These are phyloP conservation scores for Moniliophthora roreri DNA, from an alignment of 1,284 basidiomycete species.

Conservation along the genomic window DNA sequence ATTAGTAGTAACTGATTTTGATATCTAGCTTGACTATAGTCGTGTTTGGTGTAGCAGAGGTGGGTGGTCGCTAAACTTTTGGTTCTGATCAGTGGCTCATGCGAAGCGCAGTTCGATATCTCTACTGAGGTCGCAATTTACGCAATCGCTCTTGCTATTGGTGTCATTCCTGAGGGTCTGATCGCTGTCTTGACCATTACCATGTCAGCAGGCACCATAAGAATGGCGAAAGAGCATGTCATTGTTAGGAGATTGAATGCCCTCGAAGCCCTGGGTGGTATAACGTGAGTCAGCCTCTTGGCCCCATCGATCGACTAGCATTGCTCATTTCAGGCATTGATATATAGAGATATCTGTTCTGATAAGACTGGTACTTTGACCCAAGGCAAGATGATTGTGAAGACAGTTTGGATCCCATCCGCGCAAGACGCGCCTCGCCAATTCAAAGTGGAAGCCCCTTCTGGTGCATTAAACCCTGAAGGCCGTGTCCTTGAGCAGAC, in stretches of 20 bases:
- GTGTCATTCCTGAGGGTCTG: slow-evolving; percentile 43
- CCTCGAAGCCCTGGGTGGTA: slow-evolving; percentile 60
- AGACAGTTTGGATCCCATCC: slow-evolving; percentile 53
- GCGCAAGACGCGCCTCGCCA: slow-evolving; percentile 24
- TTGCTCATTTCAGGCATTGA: not conserved
- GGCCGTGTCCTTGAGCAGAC: slow-evolving; percentile 2
- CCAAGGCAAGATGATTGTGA: slow-evolving; percentile 50
- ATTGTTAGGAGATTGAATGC: slow-evolving; percentile 55
- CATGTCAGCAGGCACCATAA: slow-evolving; percentile 50
- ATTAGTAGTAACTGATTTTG: not conserved
- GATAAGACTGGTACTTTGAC: slow-evolving; percentile 70
- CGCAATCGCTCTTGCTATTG: slow-evolving; percentile 41
- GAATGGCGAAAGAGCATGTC: slow-evolving; percentile 50
- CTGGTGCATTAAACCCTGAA: slow-evolving; percentile 31
- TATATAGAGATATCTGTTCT: slow-evolving; percentile 51
- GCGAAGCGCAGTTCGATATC: slow-evolving; percentile 33
- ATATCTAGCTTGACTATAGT: slow-evolving; percentile 39
- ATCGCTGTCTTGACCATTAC: slow-evolving; percentile 43
- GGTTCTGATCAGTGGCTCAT: not conserved
- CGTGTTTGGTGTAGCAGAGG: slow-evolving; percentile 50
- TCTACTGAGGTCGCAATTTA: slow-evolving; percentile 46
- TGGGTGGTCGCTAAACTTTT: not conserved
- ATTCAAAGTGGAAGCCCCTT: slow-evolving; percentile 21
- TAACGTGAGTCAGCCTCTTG: too few species aligned
- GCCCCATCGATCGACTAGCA: too few species aligned